Evolutionary conservation across 148 eudicot genomes (phyloP).

Genomic region (Arctostaphylos glauca): DNA sequence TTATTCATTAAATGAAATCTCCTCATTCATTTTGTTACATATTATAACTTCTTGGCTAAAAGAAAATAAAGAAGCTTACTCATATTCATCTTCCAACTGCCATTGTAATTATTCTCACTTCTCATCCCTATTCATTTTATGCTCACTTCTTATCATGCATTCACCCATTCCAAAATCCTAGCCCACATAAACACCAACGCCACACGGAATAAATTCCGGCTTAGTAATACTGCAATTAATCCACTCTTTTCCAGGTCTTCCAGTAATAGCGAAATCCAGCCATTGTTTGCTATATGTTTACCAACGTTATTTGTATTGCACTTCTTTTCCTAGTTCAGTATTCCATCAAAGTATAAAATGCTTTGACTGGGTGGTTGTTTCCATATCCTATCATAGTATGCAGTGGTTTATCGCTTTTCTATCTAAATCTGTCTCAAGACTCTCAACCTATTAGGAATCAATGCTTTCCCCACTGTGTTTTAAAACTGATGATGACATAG

Average conservation of each 20-base stretch:
- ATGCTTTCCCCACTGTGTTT: not conserved
- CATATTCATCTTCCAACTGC: not conserved
- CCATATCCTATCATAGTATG: not conserved
- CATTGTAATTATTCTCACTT: not conserved
- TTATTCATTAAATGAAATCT: not conserved
- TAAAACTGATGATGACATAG: not conserved
- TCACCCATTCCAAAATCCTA: not conserved
- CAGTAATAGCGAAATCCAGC: not conserved
- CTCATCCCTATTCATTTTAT: not conserved
- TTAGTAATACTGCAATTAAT: not conserved
- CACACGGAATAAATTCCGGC: not conserved
- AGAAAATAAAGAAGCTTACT: not conserved
- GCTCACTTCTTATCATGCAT: not conserved
- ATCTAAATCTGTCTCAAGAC: not conserved
- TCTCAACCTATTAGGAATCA: not conserved
- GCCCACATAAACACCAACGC: not conserved
- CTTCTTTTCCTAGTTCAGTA: not conserved
- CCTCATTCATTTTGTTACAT: not conserved
- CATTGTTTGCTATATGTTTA: not conserved
- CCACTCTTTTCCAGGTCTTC: not conserved
- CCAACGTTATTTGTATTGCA: not conserved
- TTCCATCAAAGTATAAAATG: not conserved
- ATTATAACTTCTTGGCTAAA: not conserved
- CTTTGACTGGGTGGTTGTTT: not conserved
- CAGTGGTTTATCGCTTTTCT: not conserved